Percentiles rank a stretch among this genome's conserved stretches.
These are phyloP conservation scores for Candida sp. DNA, from an alignment of 1,139 yeast genomes.

Conservation along the genomic window DNA sequence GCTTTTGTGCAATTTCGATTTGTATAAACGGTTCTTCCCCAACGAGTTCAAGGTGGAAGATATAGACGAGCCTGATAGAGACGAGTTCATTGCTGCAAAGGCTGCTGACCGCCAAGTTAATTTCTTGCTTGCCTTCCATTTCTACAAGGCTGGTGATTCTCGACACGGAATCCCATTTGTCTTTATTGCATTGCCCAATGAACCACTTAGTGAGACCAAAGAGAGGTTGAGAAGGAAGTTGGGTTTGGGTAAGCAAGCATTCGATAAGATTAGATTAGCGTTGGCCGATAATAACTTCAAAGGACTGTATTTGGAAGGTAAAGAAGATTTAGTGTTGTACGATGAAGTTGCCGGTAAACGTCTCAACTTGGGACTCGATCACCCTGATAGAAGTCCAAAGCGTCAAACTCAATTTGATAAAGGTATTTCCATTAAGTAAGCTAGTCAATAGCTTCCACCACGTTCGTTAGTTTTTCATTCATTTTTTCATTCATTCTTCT, in stretches of 20 bases:
- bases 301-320: constrained; percentile 56
- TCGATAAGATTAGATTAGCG: constrained; percentile 74
- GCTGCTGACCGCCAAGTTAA: constrained; percentile 41
- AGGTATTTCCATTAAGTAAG: constrained; percentile 56
- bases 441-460: neutral
- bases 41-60: constrained; percentile 8
- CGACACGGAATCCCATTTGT: constrained; percentile 92
- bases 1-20: constrained; percentile 40
- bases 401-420: constrained; percentile 55
- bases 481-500: constrained; percentile 2
- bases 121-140: constrained; percentile 65
- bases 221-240: constrained; percentile 67
- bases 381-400: constrained; percentile 72
- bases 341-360: constrained; percentile 53
- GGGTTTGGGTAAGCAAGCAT: constrained; percentile 82
- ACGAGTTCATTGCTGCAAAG: constrained; percentile 34
- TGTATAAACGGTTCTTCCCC: constrained; percentile 32
- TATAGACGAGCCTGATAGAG: constrained; percentile 23
- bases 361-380: constrained; percentile 75
- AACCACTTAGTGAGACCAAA: constrained; percentile 66
- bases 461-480: constrained; percentile 1
- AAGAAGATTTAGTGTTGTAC: constrained; percentile 56
- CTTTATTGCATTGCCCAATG: constrained; percentile 69
- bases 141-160: constrained; percentile 68
- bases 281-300: constrained; percentile 48